A percentile compares a stretch with the other conserved stretches of the same genome.
Conservation (phyloP, 352 stramenopile species). For the Thraustochytrium sp. region DNA sequence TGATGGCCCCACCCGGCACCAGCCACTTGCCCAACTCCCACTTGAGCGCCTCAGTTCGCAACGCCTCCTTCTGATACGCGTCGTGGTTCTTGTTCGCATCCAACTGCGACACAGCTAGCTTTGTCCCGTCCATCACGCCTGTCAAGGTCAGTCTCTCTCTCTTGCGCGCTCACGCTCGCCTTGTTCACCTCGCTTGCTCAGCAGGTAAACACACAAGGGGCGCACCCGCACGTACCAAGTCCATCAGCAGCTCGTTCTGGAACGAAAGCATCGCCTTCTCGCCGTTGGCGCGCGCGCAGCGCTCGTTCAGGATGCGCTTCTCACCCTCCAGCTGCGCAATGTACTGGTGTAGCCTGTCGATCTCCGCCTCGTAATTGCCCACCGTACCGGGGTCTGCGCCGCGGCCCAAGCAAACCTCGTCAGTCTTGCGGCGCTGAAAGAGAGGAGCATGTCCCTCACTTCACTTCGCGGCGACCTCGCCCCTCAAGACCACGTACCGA, state of each 20-base stretch:
- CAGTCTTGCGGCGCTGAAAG: no score
- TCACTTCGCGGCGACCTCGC: not conserved
- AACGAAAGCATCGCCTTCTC: conserved; percentile 8
- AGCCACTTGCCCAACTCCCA: conserved; percentile 33
- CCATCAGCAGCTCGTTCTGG: conserved; percentile 24
- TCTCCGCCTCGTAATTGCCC: conserved; percentile 30
- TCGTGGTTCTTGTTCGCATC: conserved; percentile 33
- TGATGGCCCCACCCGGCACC: no score
- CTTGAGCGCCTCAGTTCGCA: conserved; percentile 34
- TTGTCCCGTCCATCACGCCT: no score
- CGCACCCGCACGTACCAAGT: not conserved
- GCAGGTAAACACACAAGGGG: no score
- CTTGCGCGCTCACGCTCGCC: no score
- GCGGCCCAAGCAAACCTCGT: not conserved
- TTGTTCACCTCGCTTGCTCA: no score
- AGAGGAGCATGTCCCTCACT: not conserved
- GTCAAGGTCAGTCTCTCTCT: no score
- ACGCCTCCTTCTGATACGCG: conserved; percentile 24
- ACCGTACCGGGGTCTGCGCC: not conserved
- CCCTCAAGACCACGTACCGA: not conserved
- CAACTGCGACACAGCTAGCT: conserved; percentile 30
- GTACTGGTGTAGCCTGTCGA: conserved; percentile 14
- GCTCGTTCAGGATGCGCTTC: not conserved
- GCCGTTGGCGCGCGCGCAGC: not conserved
- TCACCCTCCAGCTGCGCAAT: conserved; percentile 22